phyloP scores from a whole-genome alignment of 345 rosid genomes.

The Hevea brasiliensis region DNA sequence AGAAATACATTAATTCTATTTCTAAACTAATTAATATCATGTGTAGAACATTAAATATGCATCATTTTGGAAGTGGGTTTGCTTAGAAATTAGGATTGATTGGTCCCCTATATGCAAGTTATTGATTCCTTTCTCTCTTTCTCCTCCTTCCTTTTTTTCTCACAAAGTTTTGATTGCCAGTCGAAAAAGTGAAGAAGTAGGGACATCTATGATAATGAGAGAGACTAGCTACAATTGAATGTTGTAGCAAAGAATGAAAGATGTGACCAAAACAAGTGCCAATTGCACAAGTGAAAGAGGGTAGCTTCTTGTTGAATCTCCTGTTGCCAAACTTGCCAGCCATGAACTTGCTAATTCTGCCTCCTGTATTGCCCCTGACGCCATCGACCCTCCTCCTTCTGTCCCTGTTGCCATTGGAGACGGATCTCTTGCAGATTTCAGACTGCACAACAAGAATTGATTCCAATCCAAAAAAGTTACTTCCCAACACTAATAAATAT shows the following conservation, averaged over 20 bases:
- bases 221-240: neutral
- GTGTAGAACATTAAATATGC: slow-evolving; percentile 25
- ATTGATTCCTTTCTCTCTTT: neutral
- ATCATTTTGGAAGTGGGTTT: slow-evolving; percentile 20
- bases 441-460: slow-evolving; percentile 27
- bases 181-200: too few relatives aligned
- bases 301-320: slow-evolving; percentile 33
- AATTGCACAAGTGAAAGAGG: slow-evolving; percentile 15
- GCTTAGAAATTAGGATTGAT: slow-evolving; percentile 23
- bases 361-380: slow-evolving; percentile 19
- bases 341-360: slow-evolving; percentile 44
- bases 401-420: slow-evolving; percentile 14
- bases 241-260: slow-evolving; percentile 16
- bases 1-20: slow-evolving; percentile 13
- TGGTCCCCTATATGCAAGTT: neutral
- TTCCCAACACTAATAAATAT: too few relatives aligned
- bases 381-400: neutral
- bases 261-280: slow-evolving; percentile 22
- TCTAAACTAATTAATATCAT: slow-evolving; percentile 6
- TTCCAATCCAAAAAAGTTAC: neutral
- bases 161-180: neutral
- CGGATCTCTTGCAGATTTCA: slow-evolving; percentile 46
- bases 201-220: neutral
- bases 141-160: too few relatives aligned
- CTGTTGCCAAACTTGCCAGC: slow-evolving; percentile 55